Percentiles rank a stretch among this genome's conserved stretches.
Evolutionary conservation across 2,329 filamentous ascomycete genomes (phyloP).

Genomic region (Chaetothyriales sp.): DNA sequence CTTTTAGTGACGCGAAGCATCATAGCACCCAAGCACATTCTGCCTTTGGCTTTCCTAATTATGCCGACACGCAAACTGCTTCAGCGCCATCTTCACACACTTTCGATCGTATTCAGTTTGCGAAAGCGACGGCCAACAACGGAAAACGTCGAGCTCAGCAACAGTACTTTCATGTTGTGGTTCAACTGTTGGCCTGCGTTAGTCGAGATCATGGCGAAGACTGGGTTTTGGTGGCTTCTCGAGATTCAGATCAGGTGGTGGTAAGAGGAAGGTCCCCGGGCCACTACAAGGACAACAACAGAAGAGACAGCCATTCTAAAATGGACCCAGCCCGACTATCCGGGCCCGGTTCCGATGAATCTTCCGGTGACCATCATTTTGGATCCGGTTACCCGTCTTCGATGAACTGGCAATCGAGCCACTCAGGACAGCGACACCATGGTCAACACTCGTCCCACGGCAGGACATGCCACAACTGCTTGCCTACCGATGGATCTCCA

Average conservation of each 20-base stretch:
- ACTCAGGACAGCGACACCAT: not conserved
- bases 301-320: conserved; percentile 55
- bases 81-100: conserved; percentile 31
- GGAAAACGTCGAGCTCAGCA: conserved; percentile 80
- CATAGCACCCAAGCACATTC: conserved; percentile 19
- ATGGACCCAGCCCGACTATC: conserved; percentile 54
- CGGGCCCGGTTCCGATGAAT: conserved; percentile 31
- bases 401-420: conserved; percentile 6
- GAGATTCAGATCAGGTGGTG: conserved; percentile 68
- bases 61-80: not conserved
- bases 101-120: conserved; percentile 89
- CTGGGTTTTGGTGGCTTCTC: conserved; percentile 58
- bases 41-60: not conserved
- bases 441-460: not conserved
- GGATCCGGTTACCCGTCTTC: not conserved
- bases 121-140: conserved; percentile 86
- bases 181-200: conserved; percentile 66
- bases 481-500: conserved; percentile 2
- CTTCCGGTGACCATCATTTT: conserved; percentile 1
- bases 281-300: conserved; percentile 56
- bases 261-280: conserved; percentile 74
- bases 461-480: not conserved
- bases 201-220: conserved; percentile 34
- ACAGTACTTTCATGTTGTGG: conserved; percentile 82
- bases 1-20: not conserved